Evolutionary conservation across 169 alveolate species (phyloP).

Genomic region (Babesia ovis): DNA sequence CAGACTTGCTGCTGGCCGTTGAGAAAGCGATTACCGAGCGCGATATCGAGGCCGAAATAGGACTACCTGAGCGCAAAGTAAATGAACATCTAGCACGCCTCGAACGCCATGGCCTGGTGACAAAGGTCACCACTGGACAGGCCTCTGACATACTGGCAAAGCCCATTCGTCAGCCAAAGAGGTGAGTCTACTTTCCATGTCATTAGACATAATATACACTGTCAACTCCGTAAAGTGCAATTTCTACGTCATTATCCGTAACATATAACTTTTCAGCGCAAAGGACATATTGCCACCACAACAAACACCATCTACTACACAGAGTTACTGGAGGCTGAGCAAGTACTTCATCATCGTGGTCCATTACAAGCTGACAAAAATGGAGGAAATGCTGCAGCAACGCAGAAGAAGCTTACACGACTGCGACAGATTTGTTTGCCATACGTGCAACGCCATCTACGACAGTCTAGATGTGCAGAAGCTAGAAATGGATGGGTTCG

Average conservation of each 20-base stretch:
- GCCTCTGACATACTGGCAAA: slow-evolving; percentile 27
- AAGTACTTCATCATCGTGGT: slow-evolving; percentile 67
- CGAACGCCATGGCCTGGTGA: slow-evolving; percentile 61
- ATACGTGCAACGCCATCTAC: slow-evolving; percentile 63
- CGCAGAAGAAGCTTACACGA: slow-evolving; percentile 58
- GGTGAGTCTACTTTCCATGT: too few relatives aligned
- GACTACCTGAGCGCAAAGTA: slow-evolving; percentile 67
- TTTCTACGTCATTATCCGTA: not conserved
- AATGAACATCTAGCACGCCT: slow-evolving; percentile 63
- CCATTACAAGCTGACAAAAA: slow-evolving; percentile 65
- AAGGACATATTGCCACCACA: slow-evolving; percentile 32
- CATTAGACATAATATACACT: not conserved
- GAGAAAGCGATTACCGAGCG: slow-evolving; percentile 71
- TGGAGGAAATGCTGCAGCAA: slow-evolving; percentile 71
- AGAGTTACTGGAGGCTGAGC: slow-evolving; percentile 69
- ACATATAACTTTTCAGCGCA: slow-evolving; percentile 18
- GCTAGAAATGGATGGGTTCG: slow-evolving; percentile 73
- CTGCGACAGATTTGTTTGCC: slow-evolving; percentile 68
- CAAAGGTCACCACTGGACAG: slow-evolving; percentile 34
- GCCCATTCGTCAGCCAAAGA: slow-evolving; percentile 29
- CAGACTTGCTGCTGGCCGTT: slow-evolving; percentile 68
- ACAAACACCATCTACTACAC: slow-evolving; percentile 36
- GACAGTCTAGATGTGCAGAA: slow-evolving; percentile 74
- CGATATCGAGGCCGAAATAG: slow-evolving; percentile 68
- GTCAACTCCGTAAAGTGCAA: slow-evolving; percentile 7